Evolutionary conservation across 1,284 basidiomycete genomes (phyloP), one percentile per base, ranked within the genome.

Genomic region (Leccinum subrobustum): DNA sequence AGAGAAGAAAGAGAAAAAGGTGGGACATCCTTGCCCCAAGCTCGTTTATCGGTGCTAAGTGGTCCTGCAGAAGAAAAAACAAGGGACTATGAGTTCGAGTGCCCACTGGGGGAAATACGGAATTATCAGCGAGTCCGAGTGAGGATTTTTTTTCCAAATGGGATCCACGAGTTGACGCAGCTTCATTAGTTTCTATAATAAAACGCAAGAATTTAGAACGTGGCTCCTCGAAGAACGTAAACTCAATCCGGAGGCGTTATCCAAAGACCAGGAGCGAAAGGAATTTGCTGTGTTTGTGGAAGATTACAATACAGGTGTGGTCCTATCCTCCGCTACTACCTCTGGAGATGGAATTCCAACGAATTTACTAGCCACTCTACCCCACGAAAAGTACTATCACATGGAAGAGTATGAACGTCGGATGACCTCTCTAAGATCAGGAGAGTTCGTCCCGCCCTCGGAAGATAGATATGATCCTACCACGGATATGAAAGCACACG

Each of bases 351-450:
- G 42, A 44, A 44, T 31, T 44, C 16, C 42, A 57, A 33, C 1
- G 2, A 16, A 14, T 23, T 59, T 18, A 59, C 9, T 64, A 93
- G 92, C 93, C 8, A 95, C 93, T 2, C 80, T 95, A 2, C 91
- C 94, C 3, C 89, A 95, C 69, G 92, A 95, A 73, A 96, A 96
- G 74, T 96, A 93, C 74, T 95, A 95, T 75, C 84, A 93, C 69
- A 91, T 95, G 81, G 83, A 84, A 53, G 81, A 83, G 9, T 93
- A 93, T 72, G 91, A 93, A 64, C 79, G 80, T 25, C 86, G 90
- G 52, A 95, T 95, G 94, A 75, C 82, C 29, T 86, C 91, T 31
- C 78, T 96, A 56, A 86, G 93, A 33, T 81, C 86, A 33, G 94
- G 94, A 48, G 91, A 92, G 67, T 87, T 83, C 60, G 74, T 93